phyloP scores from a whole-genome alignment of 2,329 filamentous ascomycete species.

The Ceratocystis colombiana region DNA sequence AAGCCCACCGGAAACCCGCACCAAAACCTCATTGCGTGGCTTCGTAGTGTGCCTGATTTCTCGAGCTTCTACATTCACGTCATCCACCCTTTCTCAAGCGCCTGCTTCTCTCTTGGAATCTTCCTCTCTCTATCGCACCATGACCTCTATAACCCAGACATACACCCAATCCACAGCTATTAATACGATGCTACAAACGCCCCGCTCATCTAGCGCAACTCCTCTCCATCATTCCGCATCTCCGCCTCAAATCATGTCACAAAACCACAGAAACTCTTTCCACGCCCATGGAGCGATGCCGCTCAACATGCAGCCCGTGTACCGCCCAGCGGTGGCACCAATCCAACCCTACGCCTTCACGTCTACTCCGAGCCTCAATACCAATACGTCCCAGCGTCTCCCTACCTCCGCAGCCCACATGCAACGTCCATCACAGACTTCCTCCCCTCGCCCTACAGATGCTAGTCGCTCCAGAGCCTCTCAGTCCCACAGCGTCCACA shows the following conservation, averaged over 20 bases:
- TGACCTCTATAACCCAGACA: conserved; percentile 78
- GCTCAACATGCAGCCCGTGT: conserved; percentile 20
- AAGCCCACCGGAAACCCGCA: too few species aligned
- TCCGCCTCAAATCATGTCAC: conserved; percentile 42
- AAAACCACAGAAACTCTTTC: conserved; percentile 42
- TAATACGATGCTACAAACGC: conserved; percentile 66
- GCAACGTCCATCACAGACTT: conserved; percentile 27
- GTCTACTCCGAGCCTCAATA: conserved; percentile 55
- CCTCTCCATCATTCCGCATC: conserved; percentile 40
- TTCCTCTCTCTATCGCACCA: conserved; percentile 33
- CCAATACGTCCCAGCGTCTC: conserved; percentile 41
- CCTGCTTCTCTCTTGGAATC: neutral
- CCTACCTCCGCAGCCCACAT: conserved; percentile 37
- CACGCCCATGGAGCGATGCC: conserved; percentile 40
- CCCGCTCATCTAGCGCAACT: conserved; percentile 52
- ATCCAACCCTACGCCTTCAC: conserved; percentile 71
- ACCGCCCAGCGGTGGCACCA: conserved; percentile 36
- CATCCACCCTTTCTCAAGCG: neutral
- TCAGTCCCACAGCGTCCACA: conserved; percentile 28
- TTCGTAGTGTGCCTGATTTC: neutral
- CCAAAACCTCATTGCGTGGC: neutral
- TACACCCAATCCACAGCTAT: conserved; percentile 61
- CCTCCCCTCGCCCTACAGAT: conserved; percentile 30
- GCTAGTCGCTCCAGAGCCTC: conserved; percentile 15
- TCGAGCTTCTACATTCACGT: neutral